Base-by-base conservation (phyloP, 2,329 filamentous ascomycete genomes). In the Alternaria tenuissima region DNA sequence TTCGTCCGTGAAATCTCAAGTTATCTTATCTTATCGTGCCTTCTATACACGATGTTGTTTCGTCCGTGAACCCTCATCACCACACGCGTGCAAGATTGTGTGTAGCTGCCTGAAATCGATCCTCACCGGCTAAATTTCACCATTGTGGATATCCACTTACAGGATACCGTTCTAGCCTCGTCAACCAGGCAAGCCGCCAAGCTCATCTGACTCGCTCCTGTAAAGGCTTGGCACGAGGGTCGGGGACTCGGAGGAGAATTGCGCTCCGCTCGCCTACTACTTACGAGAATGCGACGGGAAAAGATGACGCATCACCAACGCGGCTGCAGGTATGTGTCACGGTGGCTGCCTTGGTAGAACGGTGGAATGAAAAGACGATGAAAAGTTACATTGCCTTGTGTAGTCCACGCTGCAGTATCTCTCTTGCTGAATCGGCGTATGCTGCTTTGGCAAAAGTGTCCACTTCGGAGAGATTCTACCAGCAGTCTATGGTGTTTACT, bases 241-340 rank as follows among this genome's bases (percentile, higher is more conserved):
- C 55, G 55, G 47, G n/a, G 47, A 30, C 36, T 49, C 55, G 55
- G 55, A 20, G 55, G 20, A 28, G 34, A 44, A 52, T 57, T 30
- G 47, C 38, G 20, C 36, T 42, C 55, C 52, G 52, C 41, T 44
- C 30, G 11, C 20, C 20, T 30, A 36, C 16, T 22, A 20, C 20
- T 34, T 24, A 52, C 55, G 55, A 32, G 55, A 57, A 57, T 42
- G 39, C 42, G 20, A 44, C 55, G 55, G 55, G 39, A 16, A 26
- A 20, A 24, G n/a, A 11, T 46, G 55, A 46, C 30, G 49, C 55
- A 38, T 34, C 41, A 22, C 22, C 9, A 38, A 20, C n/a, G 46
- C 46, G 20, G 30, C 30, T 49, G 46, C 34, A 49, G 46, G 9
- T 18, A 24, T 36, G 46, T 49, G 46, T 36, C 46, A 49, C 32